Evolutionary conservation across 192 early-diverging fungal genomes (phyloP), one percentile per base, ranked within the genome.

Genomic region (Coemansia interrupta): DNA sequence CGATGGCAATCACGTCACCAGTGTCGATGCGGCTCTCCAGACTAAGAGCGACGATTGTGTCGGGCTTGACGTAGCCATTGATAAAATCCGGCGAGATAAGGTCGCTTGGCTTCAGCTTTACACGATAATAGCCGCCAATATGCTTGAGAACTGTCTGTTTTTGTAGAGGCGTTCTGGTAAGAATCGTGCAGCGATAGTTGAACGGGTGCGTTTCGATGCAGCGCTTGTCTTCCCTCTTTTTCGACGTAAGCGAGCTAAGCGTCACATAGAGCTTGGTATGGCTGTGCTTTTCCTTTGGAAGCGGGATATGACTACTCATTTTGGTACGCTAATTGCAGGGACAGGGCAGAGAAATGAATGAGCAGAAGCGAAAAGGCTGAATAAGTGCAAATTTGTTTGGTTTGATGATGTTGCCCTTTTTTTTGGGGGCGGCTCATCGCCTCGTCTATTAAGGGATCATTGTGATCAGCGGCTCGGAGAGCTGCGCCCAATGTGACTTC

Each of bases 301-400:
- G 70, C 45, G 69, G 65, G 13, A 78, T 50, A 29, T 78, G 75
- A 51, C 75, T 78, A 29, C 75, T 78, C 75, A 78, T 78, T 36
- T 1, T 36, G 32, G 32, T 36, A 12, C 1, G 43, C 10, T 18
- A 45, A 45, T 45, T 45, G 13, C 32, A 36, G 6, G 9, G 10
- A 36, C 32, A 36, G 32, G 6, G 6, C 10, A 36, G 3, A 36
- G 6, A 36, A 36, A 36, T 1, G 1, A 36, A 8, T 11, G 32
- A 36, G 26, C 3, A 8, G 6, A 36, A 36, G 32, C 1, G 32
- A 11, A 36, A 11, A 36, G 32, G 6, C 6, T 8, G 32, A 36
- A 7, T 8, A 36, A 36, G 32, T 11, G 26, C 26, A 26, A 36
- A 36, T 8, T n/a, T n/a, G n/a, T n/a, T n/a, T n/a, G n/a, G n/a